These are phyloP conservation scores for Parietaria judaica DNA, from an alignment of 306 rosid species.

Conservation along the genomic window DNA sequence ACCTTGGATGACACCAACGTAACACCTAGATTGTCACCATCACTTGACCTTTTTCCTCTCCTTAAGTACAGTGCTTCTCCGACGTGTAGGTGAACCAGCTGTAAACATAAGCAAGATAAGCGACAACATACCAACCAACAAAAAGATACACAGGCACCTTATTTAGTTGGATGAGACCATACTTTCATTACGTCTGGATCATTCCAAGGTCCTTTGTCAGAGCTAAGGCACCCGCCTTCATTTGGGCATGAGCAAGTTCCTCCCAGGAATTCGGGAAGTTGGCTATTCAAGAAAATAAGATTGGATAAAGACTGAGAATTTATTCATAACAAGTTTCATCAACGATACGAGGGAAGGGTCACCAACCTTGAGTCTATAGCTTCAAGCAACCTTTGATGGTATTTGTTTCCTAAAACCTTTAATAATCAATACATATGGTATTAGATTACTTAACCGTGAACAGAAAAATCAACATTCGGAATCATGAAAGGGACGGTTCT, in stretches of 20 bases:
- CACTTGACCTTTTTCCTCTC: slow-evolving; percentile 31
- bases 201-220: slow-evolving; percentile 95
- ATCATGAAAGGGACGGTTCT: slow-evolving; percentile 9
- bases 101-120: slow-evolving; percentile 29
- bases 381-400: slow-evolving; percentile 58
- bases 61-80: slow-evolving; percentile 48
- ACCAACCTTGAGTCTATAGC: slow-evolving; percentile 77
- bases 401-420: slow-evolving; percentile 82
- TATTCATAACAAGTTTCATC: background rate
- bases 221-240: slow-evolving; percentile 82
- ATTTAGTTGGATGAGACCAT: slow-evolving; percentile 27
- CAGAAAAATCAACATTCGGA: slow-evolving; percentile 25
- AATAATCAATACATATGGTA: slow-evolving; percentile 18
- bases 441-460: slow-evolving; percentile 11
- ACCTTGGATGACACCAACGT: slow-evolving; percentile 46
- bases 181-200: slow-evolving; percentile 79
- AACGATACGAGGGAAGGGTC: slow-evolving; percentile 8
- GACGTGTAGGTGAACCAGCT: slow-evolving; percentile 54
- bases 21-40: slow-evolving; percentile 30
- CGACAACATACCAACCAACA: background rate
- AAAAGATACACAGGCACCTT: background rate
- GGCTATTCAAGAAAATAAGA: slow-evolving; percentile 41
- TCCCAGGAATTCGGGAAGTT: slow-evolving; percentile 89
- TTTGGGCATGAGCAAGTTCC: slow-evolving; percentile 83
- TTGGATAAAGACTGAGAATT: background rate